These are phyloP conservation scores for Cladosporium sp. DNA, from an alignment of 2,329 filamentous ascomycete genomes.

Conservation along the genomic window DNA sequence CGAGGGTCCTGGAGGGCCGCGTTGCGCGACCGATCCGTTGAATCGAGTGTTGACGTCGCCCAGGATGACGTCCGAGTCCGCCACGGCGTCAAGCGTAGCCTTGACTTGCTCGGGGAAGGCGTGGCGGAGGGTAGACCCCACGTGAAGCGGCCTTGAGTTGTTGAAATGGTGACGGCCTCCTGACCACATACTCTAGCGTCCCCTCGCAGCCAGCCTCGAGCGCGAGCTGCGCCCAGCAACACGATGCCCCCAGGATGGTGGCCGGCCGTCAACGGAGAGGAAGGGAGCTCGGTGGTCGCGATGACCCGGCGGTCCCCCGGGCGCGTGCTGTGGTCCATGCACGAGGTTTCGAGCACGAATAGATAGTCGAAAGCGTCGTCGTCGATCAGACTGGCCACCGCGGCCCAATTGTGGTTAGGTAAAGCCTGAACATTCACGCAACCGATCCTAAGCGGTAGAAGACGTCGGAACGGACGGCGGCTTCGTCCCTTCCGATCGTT, in stretches of 20 bases:
- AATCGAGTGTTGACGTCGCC: background rate
- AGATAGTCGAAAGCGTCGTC: background rate
- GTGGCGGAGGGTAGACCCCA: background rate
- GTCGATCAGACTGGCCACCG: background rate
- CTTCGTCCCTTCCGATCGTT: background rate
- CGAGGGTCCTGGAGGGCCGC: background rate
- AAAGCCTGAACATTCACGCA: background rate
- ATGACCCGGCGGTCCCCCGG: background rate
- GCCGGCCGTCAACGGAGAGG: background rate
- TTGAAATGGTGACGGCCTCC: background rate
- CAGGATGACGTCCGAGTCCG: background rate
- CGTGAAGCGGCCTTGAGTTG: background rate
- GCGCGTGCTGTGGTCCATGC: background rate
- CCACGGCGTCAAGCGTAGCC: background rate
- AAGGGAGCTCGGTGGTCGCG: background rate
- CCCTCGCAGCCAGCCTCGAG: background rate
- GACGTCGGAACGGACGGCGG: background rate
- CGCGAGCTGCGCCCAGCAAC: background rate
- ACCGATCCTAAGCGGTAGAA: background rate
- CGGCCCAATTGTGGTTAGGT: background rate
- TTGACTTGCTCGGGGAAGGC: background rate
- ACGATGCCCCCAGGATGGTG: background rate
- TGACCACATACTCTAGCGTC: background rate
- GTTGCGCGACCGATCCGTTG: background rate
- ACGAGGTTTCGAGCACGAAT: background rate